Conservation (phyloP, 495 filamentous ascomycete genomes). For the Jackrogersella multiformis region DNA sequence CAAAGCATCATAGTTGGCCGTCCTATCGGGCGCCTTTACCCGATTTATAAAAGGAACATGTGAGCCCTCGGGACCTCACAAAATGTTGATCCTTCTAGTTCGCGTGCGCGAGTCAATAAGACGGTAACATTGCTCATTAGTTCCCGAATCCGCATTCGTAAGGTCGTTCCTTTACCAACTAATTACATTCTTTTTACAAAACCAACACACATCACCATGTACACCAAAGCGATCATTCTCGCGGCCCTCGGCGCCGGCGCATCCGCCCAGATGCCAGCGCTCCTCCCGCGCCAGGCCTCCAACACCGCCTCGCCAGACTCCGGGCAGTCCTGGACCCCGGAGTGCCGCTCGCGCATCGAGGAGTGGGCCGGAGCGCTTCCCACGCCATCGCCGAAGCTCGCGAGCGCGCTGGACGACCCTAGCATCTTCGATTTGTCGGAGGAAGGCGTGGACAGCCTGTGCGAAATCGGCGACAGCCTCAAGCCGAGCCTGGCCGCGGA, state of each 20-base stretch:
- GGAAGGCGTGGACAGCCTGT: conserved; percentile 12
- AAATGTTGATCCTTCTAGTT: conserved; percentile 3
- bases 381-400: conserved; percentile 17
- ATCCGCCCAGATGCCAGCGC: conserved; percentile 9
- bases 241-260: conserved; percentile 27
- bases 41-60: conserved; percentile 23
- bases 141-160: background rate
- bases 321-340: conserved; percentile 5
- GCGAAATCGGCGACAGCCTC: conserved; percentile 1
- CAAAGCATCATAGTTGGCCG: conserved; percentile 29
- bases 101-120: conserved; percentile 17
- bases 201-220: conserved; percentile 21
- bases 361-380: conserved; percentile 17
- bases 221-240: conserved; percentile 22
- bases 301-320: background rate
- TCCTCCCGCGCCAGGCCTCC: conserved; percentile 17
- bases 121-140: conserved; percentile 2
- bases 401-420: background rate
- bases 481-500: conserved; percentile 2
- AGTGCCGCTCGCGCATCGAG: conserved; percentile 23
- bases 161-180: background rate
- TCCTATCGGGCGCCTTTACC: conserved; percentile 18
- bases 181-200: conserved; percentile 27
- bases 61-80: conserved; percentile 16
- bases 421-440: no score